phyloP scores from a whole-genome alignment of 345 rosid species.

The Arabidopsis arenosa region DNA sequence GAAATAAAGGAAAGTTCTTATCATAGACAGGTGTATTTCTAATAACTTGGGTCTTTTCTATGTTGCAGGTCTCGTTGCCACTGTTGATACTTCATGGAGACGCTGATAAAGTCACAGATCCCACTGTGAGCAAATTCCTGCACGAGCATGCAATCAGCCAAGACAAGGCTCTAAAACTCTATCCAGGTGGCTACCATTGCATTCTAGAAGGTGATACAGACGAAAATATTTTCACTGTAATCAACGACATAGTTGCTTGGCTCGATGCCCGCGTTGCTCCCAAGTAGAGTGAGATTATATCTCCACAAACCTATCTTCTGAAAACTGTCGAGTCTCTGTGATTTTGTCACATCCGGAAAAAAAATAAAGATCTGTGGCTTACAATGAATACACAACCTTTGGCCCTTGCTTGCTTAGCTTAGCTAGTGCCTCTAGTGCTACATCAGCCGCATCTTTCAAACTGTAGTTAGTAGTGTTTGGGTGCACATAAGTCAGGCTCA shows the following conservation, averaged over 20 bases:
- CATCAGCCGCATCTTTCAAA: slow-evolving; percentile 28
- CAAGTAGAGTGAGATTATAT: slow-evolving; percentile 27
- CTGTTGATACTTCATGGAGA: slow-evolving; percentile 88
- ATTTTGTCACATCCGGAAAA: neutral
- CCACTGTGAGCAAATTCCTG: slow-evolving; percentile 76
- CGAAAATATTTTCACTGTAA: slow-evolving; percentile 60
- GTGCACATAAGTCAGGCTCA: slow-evolving; percentile 14
- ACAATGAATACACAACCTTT: slow-evolving; percentile 13
- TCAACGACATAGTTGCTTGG: slow-evolving; percentile 74
- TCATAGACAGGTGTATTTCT: neutral
- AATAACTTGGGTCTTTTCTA: slow-evolving; percentile 1
- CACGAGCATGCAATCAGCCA: slow-evolving; percentile 71
- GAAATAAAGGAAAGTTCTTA: neutral
- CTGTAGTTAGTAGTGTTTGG: neutral
- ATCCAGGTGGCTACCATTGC: slow-evolving; percentile 84
- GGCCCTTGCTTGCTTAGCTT: neutral
- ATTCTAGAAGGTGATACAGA: slow-evolving; percentile 95
- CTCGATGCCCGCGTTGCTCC: slow-evolving; percentile 59
- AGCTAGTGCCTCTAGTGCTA: slow-evolving; percentile 12
- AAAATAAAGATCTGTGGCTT: neutral
- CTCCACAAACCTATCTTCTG: slow-evolving; percentile 14
- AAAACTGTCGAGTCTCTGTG: slow-evolving; percentile 11
- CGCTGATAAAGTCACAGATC: slow-evolving; percentile 89
- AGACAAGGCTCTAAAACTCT: slow-evolving; percentile 87
- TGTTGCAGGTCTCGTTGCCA: slow-evolving; percentile 80